Conservation (phyloP, 129 eudicot genomes). For the Smallanthus sonchifolius region DNA sequence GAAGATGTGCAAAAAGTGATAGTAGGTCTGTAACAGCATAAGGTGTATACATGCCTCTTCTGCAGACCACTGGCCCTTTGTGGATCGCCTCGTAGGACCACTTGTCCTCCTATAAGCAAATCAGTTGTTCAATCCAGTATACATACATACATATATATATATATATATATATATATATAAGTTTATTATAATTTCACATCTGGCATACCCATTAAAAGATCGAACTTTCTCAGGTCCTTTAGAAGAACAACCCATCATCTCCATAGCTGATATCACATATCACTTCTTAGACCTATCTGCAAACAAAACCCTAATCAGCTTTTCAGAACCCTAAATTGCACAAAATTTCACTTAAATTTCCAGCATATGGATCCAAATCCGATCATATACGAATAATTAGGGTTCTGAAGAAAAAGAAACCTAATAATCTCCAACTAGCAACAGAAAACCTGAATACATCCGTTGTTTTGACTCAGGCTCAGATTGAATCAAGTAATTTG, state of each 20-base stretch:
- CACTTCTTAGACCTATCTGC: not conserved
- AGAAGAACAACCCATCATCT: slow-evolving; percentile 33
- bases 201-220: slow-evolving; percentile 63
- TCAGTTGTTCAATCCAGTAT: slow-evolving; percentile 8
- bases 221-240: slow-evolving; percentile 51
- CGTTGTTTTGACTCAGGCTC: not conserved
- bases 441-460: not conserved
- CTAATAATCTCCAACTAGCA: slow-evolving; percentile 5
- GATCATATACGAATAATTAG: not conserved
- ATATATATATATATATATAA: not conserved
- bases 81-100: slow-evolving; percentile 88
- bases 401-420: not conserved
- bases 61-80: slow-evolving; percentile 97
- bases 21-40: not conserved
- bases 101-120: slow-evolving; percentile 36
- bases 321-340: slow-evolving; percentile 3
- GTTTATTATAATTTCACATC: not conserved
- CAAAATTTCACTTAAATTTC: not conserved
- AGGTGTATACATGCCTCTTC: slow-evolving; percentile 60
- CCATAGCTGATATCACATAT: slow-evolving; percentile 46
- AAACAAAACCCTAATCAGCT: slow-evolving; percentile 16
- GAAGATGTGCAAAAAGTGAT: not conserved
- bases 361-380: not conserved
- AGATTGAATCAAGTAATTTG: slow-evolving; percentile 17
- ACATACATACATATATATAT: not conserved